Base-by-base conservation (phyloP, 2,329 filamentous ascomycete genomes). In the Calonectria naviculata region DNA sequence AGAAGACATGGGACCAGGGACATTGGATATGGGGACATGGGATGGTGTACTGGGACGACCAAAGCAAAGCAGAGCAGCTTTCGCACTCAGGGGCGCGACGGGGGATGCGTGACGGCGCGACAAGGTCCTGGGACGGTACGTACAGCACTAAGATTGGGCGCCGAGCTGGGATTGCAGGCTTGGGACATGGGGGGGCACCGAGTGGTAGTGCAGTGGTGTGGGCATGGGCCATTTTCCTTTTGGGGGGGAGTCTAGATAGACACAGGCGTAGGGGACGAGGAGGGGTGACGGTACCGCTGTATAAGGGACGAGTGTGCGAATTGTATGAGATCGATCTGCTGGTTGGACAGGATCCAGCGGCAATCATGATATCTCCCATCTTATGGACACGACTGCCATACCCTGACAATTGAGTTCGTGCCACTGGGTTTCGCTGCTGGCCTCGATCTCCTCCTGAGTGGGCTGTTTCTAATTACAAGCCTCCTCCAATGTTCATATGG, bases 121-220 rank as follows among this genome's bases (percentile, higher is more conserved):
- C 68, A 46, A 63, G 64, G 68, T 31, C 46, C 52, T 54, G 58
- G 67, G 64, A 71, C 60, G 60, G 64, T 67, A 70, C 63, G 64
- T 68, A 71, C 62, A 66, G 62, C 54, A 67, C 71, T 73, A 73
- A 73, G 68, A 73, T 73, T 73, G 71, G 71, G 71, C 65, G 60
- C 67, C 65, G 65, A 61, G 71, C 68, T 71, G 71, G 71, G 71
- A 68, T 68, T 68, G 29, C 56, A 70, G 60, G 67, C 67, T 62
- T 64, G 52, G 68, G 58, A 44, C 46, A 52, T 47, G 52, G 62
- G 65, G 70, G 67, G 66, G 47, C 67, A 58, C 61, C 36, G 54
- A 56, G 31, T 65, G 29, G 54, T 69, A 41, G 54, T 52, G 49
- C 34, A 58, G 21, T 58, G 52, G 52, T 70, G 44, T 65, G 60